Percentiles rank a stretch among this genome's conserved stretches.
Conservation (phyloP, 352 stramenopile genomes). For the Phytophthora crassamura region DNA sequence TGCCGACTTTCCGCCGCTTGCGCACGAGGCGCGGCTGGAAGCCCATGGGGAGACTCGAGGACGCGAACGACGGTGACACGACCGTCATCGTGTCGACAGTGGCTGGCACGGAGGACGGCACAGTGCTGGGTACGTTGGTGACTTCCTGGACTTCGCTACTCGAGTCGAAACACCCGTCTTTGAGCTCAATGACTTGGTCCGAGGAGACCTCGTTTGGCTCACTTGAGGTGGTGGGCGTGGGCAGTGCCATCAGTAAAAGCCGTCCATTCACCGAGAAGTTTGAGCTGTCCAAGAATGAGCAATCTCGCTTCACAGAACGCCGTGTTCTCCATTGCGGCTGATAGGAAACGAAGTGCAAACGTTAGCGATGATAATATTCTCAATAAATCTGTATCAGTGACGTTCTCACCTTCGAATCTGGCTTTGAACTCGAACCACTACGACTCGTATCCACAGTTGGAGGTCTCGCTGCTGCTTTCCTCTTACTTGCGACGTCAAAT, state of each 20-base stretch:
- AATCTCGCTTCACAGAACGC: constrained; percentile 67
- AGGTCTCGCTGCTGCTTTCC: neutral
- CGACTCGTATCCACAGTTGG: neutral
- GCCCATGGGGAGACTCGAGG: constrained; percentile 7
- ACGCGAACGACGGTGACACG: constrained; percentile 16
- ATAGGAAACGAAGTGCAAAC: neutral
- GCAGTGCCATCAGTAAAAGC: constrained; percentile 32
- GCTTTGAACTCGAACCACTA: constrained; percentile 2
- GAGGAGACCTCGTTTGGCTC: constrained; percentile 19
- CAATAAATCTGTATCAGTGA: neutral
- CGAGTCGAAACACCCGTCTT: constrained; percentile 45
- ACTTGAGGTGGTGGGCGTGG: constrained; percentile 6
- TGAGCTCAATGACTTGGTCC: constrained; percentile 50
- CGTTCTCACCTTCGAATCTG: constrained; percentile 20
- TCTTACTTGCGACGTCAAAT: constrained; percentile 35
- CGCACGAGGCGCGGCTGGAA: constrained; percentile 47
- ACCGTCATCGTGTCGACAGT: constrained; percentile 18
- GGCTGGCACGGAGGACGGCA: constrained; percentile 5
- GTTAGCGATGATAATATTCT: neutral
- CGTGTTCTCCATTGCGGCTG: constrained; percentile 53
- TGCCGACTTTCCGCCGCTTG: constrained; percentile 58
- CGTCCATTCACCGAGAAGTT: constrained; percentile 26
- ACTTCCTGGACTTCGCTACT: constrained; percentile 40
- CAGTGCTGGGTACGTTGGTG: constrained; percentile 7
- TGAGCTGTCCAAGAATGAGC: constrained; percentile 55